Percentiles rank a stretch among this genome's conserved stretches.
Conservation (phyloP, 2,329 filamentous ascomycete genomes). For the Alternaria metachromatica region DNA sequence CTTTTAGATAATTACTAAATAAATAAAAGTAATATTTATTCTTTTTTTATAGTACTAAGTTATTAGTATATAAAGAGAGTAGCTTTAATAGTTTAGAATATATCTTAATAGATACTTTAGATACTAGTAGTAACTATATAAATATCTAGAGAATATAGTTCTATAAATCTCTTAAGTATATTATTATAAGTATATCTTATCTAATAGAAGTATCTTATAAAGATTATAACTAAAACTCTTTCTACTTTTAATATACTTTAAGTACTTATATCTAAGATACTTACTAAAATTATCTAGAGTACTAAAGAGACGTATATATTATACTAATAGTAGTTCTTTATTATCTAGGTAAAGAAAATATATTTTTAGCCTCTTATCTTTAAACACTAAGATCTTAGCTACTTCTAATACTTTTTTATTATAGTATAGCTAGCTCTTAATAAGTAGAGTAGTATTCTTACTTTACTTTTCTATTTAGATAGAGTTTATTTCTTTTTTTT, state of each 20-base stretch:
- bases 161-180: constrained; percentile 12
- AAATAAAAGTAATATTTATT: background rate
- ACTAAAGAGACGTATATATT: constrained; percentile 13
- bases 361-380: constrained; percentile 20
- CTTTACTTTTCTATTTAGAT: background rate
- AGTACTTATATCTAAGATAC: constrained; percentile 20
- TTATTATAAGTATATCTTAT: constrained; percentile 11
- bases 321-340: background rate
- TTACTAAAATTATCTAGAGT: constrained; percentile 20
- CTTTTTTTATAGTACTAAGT: background rate
- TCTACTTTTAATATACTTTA: constrained; percentile 6
- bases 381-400: constrained; percentile 15
- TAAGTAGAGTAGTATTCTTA: background rate
- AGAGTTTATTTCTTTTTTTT: constrained; percentile 13
- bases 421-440: constrained; percentile 11
- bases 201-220: constrained; percentile 4
- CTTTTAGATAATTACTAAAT: background rate
- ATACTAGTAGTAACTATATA: constrained; percentile 2
- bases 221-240: constrained; percentile 6
- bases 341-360: constrained; percentile 26
- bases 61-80: background rate
- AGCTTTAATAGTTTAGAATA: background rate
- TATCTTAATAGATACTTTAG: background rate
- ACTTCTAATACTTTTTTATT: constrained; percentile 18
- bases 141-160: constrained; percentile 5